These are phyloP conservation scores for Castanea mollissima DNA, from an alignment of 306 rosid species.

Conservation along the genomic window DNA sequence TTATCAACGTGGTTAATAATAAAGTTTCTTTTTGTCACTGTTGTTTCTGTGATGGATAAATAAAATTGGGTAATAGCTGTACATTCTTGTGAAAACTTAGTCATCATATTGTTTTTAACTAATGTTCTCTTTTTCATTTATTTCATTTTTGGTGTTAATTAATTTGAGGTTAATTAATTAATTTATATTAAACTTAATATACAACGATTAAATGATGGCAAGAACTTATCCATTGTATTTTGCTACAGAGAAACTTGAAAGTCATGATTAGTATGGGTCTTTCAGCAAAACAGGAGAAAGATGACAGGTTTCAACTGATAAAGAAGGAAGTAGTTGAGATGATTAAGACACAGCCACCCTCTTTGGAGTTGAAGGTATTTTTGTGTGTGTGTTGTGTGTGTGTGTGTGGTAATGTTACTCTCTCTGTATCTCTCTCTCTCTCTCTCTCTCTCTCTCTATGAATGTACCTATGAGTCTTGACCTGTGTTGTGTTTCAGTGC, in stretches of 20 bases:
- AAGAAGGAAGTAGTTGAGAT: conserved; percentile 89
- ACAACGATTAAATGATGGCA: background rate
- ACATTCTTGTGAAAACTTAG: background rate
- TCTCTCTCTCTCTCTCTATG: background rate
- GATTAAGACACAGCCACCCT: conserved; percentile 60
- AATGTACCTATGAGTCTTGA: background rate
- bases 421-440: background rate
- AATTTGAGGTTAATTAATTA: background rate
- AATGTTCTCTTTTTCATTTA: background rate
- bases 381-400: no score
- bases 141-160: background rate
- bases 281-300: conserved; percentile 89
- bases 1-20: conserved; percentile 14
- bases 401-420: background rate
- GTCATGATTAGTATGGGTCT: conserved; percentile 83
- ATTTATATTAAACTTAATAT: background rate
- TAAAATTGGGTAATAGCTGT: background rate
- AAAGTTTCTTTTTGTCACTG: background rate
- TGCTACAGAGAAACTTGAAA: conserved; percentile 86
- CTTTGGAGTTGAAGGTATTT: conserved; percentile 68
- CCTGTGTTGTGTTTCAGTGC: background rate
- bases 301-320: conserved; percentile 77
- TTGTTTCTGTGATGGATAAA: conserved; percentile 10
- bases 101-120: background rate
- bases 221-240: conserved; percentile 27